Evolutionary conservation across 371 early-diverging fungal genomes (phyloP).

Genomic region (Mortierella sp.): DNA sequence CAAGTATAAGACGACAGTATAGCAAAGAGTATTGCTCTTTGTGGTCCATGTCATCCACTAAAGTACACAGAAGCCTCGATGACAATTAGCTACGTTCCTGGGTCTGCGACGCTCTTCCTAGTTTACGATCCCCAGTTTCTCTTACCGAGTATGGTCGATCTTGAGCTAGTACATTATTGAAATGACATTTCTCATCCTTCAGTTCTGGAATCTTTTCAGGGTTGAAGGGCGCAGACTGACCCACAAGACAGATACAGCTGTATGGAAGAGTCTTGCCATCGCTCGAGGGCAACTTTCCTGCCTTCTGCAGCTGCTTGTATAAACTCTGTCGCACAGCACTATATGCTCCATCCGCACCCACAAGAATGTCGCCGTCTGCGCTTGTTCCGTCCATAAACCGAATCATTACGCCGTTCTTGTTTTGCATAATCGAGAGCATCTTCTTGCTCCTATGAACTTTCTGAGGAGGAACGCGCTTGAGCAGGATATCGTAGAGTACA

Average conservation of each 20-base stretch:
- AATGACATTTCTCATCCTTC: conserved; percentile 6
- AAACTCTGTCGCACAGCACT: conserved; percentile 23
- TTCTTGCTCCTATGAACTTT: conserved; percentile 9
- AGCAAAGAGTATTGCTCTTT: background rate
- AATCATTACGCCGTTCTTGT: conserved; percentile 13
- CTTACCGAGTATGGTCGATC: background rate
- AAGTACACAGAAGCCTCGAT: background rate
- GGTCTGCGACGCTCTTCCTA: background rate
- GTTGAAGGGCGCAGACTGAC: conserved; percentile 16
- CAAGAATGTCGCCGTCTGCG: conserved; percentile 18
- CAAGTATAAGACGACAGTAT: background rate
- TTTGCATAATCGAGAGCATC: background rate
- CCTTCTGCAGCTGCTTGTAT: conserved; percentile 2
- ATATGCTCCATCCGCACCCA: conserved; percentile 33
- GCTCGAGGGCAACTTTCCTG: background rate
- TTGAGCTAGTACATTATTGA: background rate
- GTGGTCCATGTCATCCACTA: conserved; percentile 1
- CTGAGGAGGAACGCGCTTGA: conserved; percentile 2
- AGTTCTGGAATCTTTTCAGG: conserved; percentile 11
- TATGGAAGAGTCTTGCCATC: conserved; percentile 10
- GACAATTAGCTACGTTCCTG: no score
- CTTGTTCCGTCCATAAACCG: conserved; percentile 3
- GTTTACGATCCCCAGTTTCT: no score
- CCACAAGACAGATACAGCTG: conserved; percentile 20
- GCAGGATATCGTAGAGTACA: conserved; percentile 9